Conservation (phyloP, 1,284 basidiomycete species). For the Ceratobasidium sp. region DNA sequence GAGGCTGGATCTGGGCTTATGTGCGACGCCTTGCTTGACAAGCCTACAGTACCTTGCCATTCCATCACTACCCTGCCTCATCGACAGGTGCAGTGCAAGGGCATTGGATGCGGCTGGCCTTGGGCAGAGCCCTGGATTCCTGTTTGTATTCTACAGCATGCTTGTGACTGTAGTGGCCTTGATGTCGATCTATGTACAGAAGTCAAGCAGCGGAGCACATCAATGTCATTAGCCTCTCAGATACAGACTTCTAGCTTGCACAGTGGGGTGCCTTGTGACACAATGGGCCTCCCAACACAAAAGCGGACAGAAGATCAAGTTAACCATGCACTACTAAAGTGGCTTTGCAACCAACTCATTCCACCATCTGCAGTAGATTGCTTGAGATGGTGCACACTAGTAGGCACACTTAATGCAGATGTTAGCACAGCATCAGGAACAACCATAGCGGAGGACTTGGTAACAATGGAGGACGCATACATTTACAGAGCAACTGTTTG, state of each 20-base stretch:
- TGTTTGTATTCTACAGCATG: slow-evolving; percentile 2
- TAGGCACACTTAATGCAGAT: neutral
- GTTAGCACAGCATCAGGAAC: neutral
- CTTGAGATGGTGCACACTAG: neutral
- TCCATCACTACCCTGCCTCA: neutral
- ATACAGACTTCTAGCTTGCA: neutral
- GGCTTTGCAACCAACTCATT: neutral
- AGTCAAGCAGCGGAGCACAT: neutral
- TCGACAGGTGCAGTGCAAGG: neutral
- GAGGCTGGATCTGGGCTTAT: neutral
- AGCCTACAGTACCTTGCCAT: slow-evolving; percentile 1
- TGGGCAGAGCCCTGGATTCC: slow-evolving; percentile 18
- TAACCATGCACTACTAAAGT: slow-evolving; percentile 7
- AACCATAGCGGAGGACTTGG: slow-evolving; percentile 4
- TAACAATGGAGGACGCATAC: slow-evolving; percentile 14
- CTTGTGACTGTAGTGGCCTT: neutral
- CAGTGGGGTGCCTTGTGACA: too few relatives aligned
- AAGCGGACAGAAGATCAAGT: neutral
- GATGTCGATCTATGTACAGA: neutral
- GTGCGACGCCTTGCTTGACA: slow-evolving; percentile 16
- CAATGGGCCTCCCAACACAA: neutral
- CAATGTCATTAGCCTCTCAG: slow-evolving; percentile 6
- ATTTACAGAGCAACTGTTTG: neutral
- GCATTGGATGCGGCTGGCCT: slow-evolving; percentile 24
- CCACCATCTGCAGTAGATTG: slow-evolving; percentile 16